Evolutionary conservation across 306 rosid genomes (phyloP).

Genomic region (Sphenostylis stenocarpa): DNA sequence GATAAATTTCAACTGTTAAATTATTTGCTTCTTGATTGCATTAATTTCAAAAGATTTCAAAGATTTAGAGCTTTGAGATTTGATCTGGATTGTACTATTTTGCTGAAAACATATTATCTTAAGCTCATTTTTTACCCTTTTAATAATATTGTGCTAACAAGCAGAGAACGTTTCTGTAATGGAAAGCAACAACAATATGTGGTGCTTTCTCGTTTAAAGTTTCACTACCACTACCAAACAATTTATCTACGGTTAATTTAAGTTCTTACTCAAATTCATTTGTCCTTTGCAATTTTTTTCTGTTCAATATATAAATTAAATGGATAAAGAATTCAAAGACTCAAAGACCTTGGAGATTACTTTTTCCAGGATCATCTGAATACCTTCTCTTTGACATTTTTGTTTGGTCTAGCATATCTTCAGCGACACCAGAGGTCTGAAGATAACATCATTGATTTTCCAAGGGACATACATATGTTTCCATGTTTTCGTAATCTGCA

Average conservation of each 20-base stretch:
- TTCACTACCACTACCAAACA: not conserved
- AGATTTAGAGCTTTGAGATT: not conserved
- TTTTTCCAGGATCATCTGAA: not conserved
- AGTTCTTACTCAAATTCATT: not conserved
- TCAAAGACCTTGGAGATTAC: not conserved
- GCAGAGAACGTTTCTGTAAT: not conserved
- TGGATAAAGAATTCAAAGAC: not conserved
- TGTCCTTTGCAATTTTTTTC: not conserved
- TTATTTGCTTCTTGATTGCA: conserved; percentile 13
- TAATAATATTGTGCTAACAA: not conserved
- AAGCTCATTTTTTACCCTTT: not conserved
- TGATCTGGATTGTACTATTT: not conserved
- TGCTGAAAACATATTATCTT: not conserved
- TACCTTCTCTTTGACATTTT: not conserved
- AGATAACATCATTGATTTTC: not conserved
- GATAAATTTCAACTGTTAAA: conserved; percentile 6
- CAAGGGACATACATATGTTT: not conserved
- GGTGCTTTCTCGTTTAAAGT: not conserved
- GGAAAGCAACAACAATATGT: not conserved
- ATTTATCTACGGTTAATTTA: not conserved
- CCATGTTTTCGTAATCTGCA: not conserved
- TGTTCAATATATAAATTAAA: not conserved
- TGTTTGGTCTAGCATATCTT: not conserved
- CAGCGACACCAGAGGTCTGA: not conserved
- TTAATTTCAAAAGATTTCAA: too few species aligned